A percentile compares a stretch with the other conserved stretches of the same genome.
phyloP scores from a whole-genome alignment of 176 grass and related monocot species.

The Secale cereale region DNA sequence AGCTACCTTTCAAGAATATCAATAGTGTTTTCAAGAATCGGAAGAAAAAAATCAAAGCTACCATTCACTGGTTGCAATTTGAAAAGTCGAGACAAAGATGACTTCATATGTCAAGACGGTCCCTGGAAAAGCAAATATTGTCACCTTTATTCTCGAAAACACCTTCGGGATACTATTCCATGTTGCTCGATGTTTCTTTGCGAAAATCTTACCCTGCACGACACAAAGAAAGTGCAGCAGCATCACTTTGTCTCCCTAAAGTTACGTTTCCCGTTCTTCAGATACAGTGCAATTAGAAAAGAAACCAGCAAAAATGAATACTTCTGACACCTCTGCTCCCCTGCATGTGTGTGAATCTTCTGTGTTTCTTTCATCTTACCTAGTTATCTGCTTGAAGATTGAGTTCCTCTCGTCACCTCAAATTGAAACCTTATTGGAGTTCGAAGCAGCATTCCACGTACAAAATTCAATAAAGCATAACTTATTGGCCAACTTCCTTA shows the following conservation, averaged over 20 bases:
- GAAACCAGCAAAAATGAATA: too few species aligned
- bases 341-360: neutral
- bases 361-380: neutral
- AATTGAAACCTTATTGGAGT: neutral
- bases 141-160: neutral
- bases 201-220: neutral
- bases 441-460: neutral
- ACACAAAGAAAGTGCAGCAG: neutral
- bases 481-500: neutral
- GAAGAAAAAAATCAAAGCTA: too few species aligned
- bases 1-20: too few species aligned
- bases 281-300: neutral
- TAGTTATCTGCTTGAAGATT: neutral
- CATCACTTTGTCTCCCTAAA: neutral
- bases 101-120: neutral
- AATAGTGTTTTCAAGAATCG: too few species aligned
- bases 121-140: neutral
- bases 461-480: neutral
- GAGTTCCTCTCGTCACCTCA: neutral
- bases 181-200: neutral
- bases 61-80: neutral
- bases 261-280: neutral
- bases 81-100: neutral
- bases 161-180: neutral
- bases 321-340: neutral